phyloP scores from a whole-genome alignment of 1,139 yeast genomes.

The Candida pseudoviswanathii region DNA sequence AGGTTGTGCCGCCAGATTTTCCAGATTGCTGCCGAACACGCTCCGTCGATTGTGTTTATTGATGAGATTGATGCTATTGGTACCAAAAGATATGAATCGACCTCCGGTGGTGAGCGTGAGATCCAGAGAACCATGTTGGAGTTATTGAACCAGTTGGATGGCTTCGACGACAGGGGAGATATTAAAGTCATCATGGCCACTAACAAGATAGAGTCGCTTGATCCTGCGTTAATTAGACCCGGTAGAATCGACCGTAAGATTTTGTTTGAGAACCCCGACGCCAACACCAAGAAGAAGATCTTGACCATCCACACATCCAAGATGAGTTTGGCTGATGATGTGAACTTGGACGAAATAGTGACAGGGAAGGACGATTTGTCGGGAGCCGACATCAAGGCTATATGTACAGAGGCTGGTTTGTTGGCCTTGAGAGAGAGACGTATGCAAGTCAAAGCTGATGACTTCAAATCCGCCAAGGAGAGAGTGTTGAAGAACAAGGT shows the following conservation, averaged over 20 bases:
- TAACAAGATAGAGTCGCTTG: slow-evolving; percentile 90
- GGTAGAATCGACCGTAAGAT: slow-evolving; percentile 99
- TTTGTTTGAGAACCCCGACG: slow-evolving; percentile 93
- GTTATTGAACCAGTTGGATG: slow-evolving; percentile 93
- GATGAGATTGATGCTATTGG: slow-evolving; percentile 99
- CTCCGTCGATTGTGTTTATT: slow-evolving; percentile 96
- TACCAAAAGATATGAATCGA: slow-evolving; percentile 93
- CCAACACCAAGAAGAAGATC: slow-evolving; percentile 90
- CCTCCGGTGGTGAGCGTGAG: slow-evolving; percentile 97
- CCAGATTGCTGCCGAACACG: slow-evolving; percentile 95
- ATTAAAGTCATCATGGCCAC: slow-evolving; percentile 99
- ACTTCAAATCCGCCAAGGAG: slow-evolving; percentile 93
- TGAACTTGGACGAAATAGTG: slow-evolving; percentile 86
- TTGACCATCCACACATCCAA: slow-evolving; percentile 90
- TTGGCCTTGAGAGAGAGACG: slow-evolving; percentile 96
- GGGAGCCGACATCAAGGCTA: slow-evolving; percentile 98
- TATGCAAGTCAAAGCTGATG: slow-evolving; percentile 96
- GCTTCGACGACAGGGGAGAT: slow-evolving; percentile 97
- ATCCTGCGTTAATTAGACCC: slow-evolving; percentile 97
- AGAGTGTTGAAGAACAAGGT: slow-evolving; percentile 96
- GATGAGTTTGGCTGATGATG: slow-evolving; percentile 89
- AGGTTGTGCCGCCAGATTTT: slow-evolving; percentile 91
- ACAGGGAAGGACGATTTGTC: slow-evolving; percentile 92
- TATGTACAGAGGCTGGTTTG: slow-evolving; percentile 97
- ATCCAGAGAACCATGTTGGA: slow-evolving; percentile 99